Percentiles rank a stretch among this genome's conserved stretches.
Conservation (phyloP, 2,329 filamentous ascomycete genomes). For the Lasiodiplodia sp. region DNA sequence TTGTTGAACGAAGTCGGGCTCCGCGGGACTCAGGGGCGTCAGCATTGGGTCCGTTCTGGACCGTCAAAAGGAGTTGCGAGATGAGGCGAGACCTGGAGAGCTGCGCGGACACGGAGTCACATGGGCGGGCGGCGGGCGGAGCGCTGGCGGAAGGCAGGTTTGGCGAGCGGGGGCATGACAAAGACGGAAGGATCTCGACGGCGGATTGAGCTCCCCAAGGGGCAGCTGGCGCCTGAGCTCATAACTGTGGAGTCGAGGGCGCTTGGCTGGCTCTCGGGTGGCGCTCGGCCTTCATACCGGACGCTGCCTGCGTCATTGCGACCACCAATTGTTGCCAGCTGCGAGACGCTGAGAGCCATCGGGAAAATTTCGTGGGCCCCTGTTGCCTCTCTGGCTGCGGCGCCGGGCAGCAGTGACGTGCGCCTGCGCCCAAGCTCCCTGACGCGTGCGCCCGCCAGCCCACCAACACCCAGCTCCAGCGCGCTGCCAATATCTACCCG, state of each 20-base stretch:
- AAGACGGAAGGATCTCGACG: slow-evolving; percentile 19
- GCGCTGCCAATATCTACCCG: slow-evolving; percentile 23
- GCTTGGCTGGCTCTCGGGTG: slow-evolving; percentile 1
- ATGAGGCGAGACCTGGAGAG: background rate
- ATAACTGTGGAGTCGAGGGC: background rate
- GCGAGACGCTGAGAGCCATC: background rate
- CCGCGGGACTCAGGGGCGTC: background rate
- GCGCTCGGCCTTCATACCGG: slow-evolving; percentile 29
- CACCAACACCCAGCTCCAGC: background rate
- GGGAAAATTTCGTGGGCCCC: slow-evolving; percentile 24
- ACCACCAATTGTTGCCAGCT: background rate
- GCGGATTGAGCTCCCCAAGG: slow-evolving; percentile 4
- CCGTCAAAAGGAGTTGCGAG: background rate
- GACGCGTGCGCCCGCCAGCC: slow-evolving; percentile 10
- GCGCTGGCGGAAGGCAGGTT: slow-evolving; percentile 23
- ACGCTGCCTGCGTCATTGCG: slow-evolving; percentile 27
- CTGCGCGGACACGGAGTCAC: slow-evolving; percentile 2
- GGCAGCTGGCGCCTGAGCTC: slow-evolving; percentile 16
- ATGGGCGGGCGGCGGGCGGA: slow-evolving; percentile 9
- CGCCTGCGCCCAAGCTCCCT: background rate
- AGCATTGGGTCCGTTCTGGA: slow-evolving; percentile 10
- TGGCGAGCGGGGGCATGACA: slow-evolving; percentile 21
- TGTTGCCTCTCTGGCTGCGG: background rate
- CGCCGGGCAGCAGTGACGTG: background rate
- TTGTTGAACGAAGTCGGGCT: background rate